Conservation (phyloP, 139 green algal species). For the Coelastrella sp. region DNA sequence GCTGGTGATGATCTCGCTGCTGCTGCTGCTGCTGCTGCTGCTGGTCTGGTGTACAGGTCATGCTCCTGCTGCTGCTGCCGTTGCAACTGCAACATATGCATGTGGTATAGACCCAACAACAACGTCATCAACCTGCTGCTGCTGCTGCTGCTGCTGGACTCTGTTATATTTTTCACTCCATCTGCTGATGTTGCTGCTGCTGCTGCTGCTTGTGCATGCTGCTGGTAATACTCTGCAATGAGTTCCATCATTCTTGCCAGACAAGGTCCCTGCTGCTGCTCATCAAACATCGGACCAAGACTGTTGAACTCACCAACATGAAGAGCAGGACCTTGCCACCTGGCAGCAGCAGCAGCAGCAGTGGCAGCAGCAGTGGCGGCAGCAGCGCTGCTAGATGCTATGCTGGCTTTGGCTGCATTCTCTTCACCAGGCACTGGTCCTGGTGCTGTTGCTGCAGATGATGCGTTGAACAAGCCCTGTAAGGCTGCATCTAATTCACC, state of each 20-base stretch:
- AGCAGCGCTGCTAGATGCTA: background rate
- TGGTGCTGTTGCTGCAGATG: slow-evolving; percentile 27
- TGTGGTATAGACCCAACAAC: background rate
- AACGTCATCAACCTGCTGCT: slow-evolving; percentile 10
- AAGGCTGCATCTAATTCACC: background rate
- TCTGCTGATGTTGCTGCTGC: slow-evolving; percentile 3
- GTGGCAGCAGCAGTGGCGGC: background rate
- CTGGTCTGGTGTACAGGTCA: background rate
- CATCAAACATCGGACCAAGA: slow-evolving; percentile 16
- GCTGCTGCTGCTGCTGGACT: background rate
- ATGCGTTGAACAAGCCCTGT: background rate
- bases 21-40: background rate
- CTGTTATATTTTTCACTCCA: background rate
- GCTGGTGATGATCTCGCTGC: background rate
- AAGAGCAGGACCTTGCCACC: background rate
- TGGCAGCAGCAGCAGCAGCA: background rate
- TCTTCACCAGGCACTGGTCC: background rate
- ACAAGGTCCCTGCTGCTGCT: slow-evolving; percentile 22
- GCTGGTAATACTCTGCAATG: background rate
- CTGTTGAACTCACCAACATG: background rate
- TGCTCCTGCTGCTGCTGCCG: slow-evolving; percentile 13
- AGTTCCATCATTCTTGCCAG: background rate
- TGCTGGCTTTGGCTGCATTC: background rate
- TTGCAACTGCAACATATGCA: background rate
- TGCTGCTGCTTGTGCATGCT: slow-evolving; percentile 1